phyloP scores from a whole-genome alignment of 768 basidiomycete genomes.

The Tulasnella sp. region DNA sequence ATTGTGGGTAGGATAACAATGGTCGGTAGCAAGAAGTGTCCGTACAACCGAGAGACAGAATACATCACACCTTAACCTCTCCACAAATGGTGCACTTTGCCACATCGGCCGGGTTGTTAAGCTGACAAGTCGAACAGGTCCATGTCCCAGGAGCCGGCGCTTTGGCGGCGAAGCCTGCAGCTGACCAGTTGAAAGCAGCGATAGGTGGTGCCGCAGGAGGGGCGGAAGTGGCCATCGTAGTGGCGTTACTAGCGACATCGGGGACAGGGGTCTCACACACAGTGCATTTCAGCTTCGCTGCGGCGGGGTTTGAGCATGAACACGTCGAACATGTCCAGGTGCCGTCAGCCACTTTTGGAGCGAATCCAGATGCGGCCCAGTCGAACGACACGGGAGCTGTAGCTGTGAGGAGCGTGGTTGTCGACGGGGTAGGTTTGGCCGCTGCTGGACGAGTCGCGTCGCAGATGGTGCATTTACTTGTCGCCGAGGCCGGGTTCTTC shows the following conservation, averaged over 20 bases:
- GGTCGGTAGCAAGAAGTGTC: too few species aligned
- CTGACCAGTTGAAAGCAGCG: constrained; percentile 14
- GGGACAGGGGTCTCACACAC: constrained; percentile 34
- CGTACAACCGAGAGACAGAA: background rate
- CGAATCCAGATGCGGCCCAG: constrained; percentile 1
- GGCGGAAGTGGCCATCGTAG: background rate
- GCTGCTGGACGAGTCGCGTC: constrained; percentile 28
- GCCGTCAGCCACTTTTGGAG: constrained; percentile 24
- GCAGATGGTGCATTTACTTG: constrained; percentile 38
- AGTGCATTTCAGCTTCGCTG: constrained; percentile 36
- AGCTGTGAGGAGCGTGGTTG: constrained; percentile 15
- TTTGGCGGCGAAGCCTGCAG: constrained; percentile 12
- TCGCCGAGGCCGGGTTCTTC: constrained; percentile 29
- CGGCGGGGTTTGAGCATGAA: constrained; percentile 35
- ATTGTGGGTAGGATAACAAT: background rate
- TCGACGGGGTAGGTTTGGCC: constrained; percentile 18
- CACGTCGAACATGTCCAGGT: constrained; percentile 25
- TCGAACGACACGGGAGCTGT: background rate
- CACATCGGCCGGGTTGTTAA: constrained; percentile 3
- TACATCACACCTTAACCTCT: background rate
- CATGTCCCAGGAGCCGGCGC: constrained; percentile 3
- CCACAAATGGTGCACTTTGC: constrained; percentile 15
- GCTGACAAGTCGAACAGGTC: constrained; percentile 14
- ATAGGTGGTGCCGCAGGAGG: background rate
- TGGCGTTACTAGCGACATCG: constrained; percentile 6